Base-by-base conservation (phyloP, 2,329 filamentous ascomycete species). In the Ceratocystis alfenasii region DNA sequence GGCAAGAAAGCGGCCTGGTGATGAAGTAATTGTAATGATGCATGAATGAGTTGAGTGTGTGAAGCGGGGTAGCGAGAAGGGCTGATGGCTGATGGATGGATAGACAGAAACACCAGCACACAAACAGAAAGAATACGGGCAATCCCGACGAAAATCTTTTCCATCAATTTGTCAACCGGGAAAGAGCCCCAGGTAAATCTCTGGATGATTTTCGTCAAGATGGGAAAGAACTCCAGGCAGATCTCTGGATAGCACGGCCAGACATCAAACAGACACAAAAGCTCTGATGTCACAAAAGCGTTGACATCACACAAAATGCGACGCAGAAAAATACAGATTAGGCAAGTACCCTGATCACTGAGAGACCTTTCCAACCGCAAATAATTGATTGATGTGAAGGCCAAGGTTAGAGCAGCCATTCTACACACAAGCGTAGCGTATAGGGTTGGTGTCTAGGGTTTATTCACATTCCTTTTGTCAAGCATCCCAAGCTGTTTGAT, bases 171-270 rank as follows among this genome's bases (percentile, higher is more conserved):
- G 48, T 53, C 48, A 53, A 53, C 2, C 25, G 22, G 28, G 25
- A 33, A 59, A 59, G 25, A n/a, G 28, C 25, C 3, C 55, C 36
- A 33, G 55, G 55, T 15, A 59, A 59, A 59, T 59, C 55, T 59
- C 55, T 59, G 55, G 55, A 15, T 20, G 62, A 63, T 33, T 50
- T 41, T 12, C n/a, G 25, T 50, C 25, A 53, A 41, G 45, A 53
- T n/a, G 22, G 25, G 25, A 17, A 59, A 59, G 55, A 33, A 30
- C 55, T 8, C n/a, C 17, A n/a, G 25, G 55, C 22, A 59, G 55
- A 59, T 59, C 55, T 30, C 55, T 59, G 55, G 55, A n/a, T 20
- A 30, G n/a, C 17, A 59, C 12, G 17, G 48, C 20, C 15, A 59
- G 28, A 59, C 15, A 33, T 15, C 20, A 48, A 48, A 5, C 17